Conservation (phyloP, 352 stramenopile genomes). For the Thraustochytrium sp. region DNA sequence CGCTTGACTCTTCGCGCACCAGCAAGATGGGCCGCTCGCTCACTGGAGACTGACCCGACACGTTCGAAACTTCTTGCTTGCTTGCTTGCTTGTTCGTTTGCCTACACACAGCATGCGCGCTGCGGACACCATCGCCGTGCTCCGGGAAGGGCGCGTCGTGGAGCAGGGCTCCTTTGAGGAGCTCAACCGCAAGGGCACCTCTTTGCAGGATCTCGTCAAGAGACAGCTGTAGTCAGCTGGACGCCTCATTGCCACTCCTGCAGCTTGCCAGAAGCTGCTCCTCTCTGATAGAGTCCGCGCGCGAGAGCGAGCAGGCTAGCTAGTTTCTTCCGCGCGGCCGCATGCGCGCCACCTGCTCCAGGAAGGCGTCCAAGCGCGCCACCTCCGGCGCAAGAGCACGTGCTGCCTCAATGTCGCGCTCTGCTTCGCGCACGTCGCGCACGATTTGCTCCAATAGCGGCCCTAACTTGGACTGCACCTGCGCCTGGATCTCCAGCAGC, state of each 20-base stretch:
- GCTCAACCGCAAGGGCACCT: not conserved
- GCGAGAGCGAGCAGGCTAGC: not conserved
- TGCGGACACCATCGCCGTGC: constrained; percentile 68
- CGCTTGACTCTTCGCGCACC: constrained; percentile 73
- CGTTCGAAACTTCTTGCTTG: not conserved
- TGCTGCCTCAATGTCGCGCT: not conserved
- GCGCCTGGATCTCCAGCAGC: not conserved
- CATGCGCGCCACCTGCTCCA: not conserved
- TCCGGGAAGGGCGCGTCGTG: constrained; percentile 68
- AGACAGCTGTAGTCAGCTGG: constrained; percentile 7
- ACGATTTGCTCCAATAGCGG: not conserved
- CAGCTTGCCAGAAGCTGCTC: not conserved
- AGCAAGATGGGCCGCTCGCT: too few relatives aligned
- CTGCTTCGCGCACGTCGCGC: not conserved
- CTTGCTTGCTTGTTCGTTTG: not conserved
- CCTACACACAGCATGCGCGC: constrained; percentile 59
- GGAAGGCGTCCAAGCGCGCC: not conserved
- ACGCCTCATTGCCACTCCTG: not conserved
- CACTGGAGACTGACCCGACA: too few relatives aligned
- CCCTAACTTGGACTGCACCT: not conserved
- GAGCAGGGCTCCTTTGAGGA: constrained; percentile 54
- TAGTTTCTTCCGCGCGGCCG: not conserved
- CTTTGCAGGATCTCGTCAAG: constrained; percentile 33
- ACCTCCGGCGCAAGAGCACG: not conserved
- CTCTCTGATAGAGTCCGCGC: not conserved